Evolutionary conservation across 495 filamentous ascomycete genomes (phyloP), one percentile per base, ranked within the genome.

Genomic region (Amniculicola lignicola): DNA sequence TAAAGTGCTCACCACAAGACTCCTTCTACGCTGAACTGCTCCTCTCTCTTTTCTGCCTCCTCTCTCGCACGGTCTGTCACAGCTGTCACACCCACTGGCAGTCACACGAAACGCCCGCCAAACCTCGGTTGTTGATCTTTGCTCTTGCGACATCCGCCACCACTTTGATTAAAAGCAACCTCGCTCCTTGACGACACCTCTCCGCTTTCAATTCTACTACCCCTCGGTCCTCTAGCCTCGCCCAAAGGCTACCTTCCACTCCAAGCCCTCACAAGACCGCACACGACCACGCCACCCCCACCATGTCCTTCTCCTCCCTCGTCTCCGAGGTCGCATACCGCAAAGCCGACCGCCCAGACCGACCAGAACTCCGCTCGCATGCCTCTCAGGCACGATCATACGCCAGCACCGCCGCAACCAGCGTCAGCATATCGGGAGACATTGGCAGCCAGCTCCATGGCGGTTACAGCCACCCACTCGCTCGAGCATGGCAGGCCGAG

Each of bases 381-480:
- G 74, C 89, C 57, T 93, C 89, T 3, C 79, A 79, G 52, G 82
- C 84, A 46, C 84, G 79, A 65, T 91, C 88, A 11, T 89, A 92
- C 69, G 77, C 88, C 51, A 92, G 88, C 74, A 95, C 90, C 14
- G 79, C 87, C 24, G 90, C 90, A n/a, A 96, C 90, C 10, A 94
- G 88, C 71, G 89, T 95, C 39, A 93, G 88, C 81, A 90, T 95
- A 58, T 79, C 85, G 9, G 90, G 90, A 22, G 89, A 96, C 61
- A 94, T 98, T 59, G 87, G 88, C 10, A 95, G 90, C 66, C 93
- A 97, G 67, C 79, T 98, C 23, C 93, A 98, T 70, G 86, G 90
- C 53, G 93, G 93, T 47, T 98, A 97, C 70, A 86, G 83, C 62
- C 93, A 98, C 67, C 90, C 93, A 22, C 80, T 98, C 40, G 85